phyloP scores from a whole-genome alignment of 768 basidiomycete species.

The Pisolithus orientalis region DNA sequence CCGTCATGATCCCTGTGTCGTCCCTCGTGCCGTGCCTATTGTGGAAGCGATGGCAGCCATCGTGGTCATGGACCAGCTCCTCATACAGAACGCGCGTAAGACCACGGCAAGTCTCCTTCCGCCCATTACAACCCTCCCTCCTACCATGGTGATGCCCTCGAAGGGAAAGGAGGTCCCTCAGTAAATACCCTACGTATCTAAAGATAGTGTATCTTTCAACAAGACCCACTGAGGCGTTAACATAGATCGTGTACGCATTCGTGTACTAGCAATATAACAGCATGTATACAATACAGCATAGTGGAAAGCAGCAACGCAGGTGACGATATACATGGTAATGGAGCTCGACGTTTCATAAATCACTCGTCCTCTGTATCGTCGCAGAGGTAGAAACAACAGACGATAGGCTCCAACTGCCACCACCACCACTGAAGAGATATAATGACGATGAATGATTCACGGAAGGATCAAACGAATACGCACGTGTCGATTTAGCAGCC shows the following conservation, averaged over 20 bases:
- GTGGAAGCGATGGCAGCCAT: constrained; percentile 97
- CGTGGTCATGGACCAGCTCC: constrained; percentile 89
- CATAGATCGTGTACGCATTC: no score
- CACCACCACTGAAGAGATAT: constrained; percentile 68
- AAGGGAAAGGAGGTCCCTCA: constrained; percentile 3
- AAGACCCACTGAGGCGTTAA: no score
- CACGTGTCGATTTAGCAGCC: constrained; percentile 67
- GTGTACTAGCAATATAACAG: no score
- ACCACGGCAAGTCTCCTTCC: constrained; percentile 75
- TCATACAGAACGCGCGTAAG: constrained; percentile 82
- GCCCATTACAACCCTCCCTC: constrained; percentile 80
- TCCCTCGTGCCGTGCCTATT: constrained; percentile 94
- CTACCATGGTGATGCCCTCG: constrained; percentile 78
- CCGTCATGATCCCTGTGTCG: constrained; percentile 95
- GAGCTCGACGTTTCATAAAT: constrained; percentile 4
- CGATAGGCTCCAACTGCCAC: constrained; percentile 62
- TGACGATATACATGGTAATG: constrained; percentile 8
- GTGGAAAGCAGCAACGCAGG: background rate
- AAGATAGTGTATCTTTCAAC: constrained; percentile 3
- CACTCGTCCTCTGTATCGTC: constrained; percentile 48
- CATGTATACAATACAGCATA: no score
- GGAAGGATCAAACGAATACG: constrained; percentile 18
- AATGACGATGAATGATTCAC: background rate
- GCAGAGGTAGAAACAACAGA: constrained; percentile 51
- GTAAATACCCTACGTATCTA: background rate